A percentile compares a stretch with the other conserved stretches of the same genome.
Conservation (phyloP, 441 rosid genomes). For the Gossypium gossypioides region DNA sequence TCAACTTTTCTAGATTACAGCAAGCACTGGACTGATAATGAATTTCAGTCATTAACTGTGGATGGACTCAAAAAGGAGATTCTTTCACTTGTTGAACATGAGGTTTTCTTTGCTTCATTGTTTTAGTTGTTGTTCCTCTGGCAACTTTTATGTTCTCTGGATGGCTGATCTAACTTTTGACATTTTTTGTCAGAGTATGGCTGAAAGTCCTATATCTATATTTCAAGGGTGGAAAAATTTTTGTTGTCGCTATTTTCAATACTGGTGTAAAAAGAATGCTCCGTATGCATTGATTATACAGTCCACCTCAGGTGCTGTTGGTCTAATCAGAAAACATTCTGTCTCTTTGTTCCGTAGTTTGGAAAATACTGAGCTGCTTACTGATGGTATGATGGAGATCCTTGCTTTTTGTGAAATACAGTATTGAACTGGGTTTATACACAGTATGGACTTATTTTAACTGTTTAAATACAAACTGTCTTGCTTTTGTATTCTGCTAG, state of each 20-base stretch:
- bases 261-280: conserved; percentile 82
- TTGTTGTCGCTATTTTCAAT: conserved; percentile 59
- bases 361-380: conserved; percentile 59
- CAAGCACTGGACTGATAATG: conserved; percentile 73
- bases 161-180: conserved; percentile 17
- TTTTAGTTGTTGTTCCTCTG: conserved; percentile 11
- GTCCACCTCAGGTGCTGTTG: conserved; percentile 52
- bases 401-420: conserved; percentile 8
- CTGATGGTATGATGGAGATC: conserved; percentile 48
- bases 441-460: neutral
- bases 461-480: conserved; percentile 12
- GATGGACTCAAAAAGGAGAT: conserved; percentile 83
- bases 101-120: conserved; percentile 40
- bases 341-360: conserved; percentile 61
- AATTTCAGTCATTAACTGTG: conserved; percentile 71
- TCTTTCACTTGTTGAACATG: conserved; percentile 61
- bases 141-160: conserved; percentile 9
- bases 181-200: conserved; percentile 42
- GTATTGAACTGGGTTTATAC: neutral
- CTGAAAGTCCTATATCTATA: conserved; percentile 42
- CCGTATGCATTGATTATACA: conserved; percentile 60
- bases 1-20: conserved; percentile 69
- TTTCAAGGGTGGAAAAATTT: conserved; percentile 73
- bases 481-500: conserved; percentile 29
- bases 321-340: conserved; percentile 76